Conservation (phyloP, 1,284 basidiomycete species). For the Sporisorium exsertum region DNA sequence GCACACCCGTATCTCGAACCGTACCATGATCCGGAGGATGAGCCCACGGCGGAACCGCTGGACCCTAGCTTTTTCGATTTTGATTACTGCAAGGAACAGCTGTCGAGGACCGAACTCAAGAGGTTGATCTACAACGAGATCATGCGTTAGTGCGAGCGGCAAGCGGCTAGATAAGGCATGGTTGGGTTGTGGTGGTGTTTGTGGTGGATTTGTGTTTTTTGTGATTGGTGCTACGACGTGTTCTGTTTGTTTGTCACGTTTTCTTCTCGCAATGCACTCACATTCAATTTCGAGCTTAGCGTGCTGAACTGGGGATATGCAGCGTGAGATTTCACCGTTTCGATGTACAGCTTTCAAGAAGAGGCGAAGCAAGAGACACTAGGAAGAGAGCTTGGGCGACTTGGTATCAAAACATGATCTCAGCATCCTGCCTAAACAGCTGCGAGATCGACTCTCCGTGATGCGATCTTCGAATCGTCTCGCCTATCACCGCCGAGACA, state of each 20-base stretch:
- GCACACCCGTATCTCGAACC: slow-evolving; percentile 66
- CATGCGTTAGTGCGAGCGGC: slow-evolving; percentile 26
- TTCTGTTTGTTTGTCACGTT: slow-evolving; percentile 8
- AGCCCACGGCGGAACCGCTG: slow-evolving; percentile 63
- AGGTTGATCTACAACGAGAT: slow-evolving; percentile 65
- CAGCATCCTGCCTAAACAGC: slow-evolving; percentile 67
- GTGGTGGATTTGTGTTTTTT: not conserved
- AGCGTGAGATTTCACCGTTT: not conserved
- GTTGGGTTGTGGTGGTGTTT: no score
- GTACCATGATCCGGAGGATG: slow-evolving; percentile 68
- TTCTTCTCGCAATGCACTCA: slow-evolving; percentile 10
- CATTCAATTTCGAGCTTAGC: not conserved
- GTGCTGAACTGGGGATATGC: not conserved
- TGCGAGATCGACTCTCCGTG: slow-evolving; percentile 80
- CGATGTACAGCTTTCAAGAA: not conserved
- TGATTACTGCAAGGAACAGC: slow-evolving; percentile 70
- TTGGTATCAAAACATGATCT: slow-evolving; percentile 57
- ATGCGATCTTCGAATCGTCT: slow-evolving; percentile 95
- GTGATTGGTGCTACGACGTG: not conserved
- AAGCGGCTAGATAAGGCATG: no score
- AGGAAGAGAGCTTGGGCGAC: not conserved
- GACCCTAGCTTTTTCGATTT: slow-evolving; percentile 68
- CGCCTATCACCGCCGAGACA: slow-evolving; percentile 88
- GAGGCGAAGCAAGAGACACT: not conserved
- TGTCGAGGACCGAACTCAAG: slow-evolving; percentile 70